Base-by-base conservation (phyloP, 768 basidiomycete species). In the Podaxis sp. region DNA sequence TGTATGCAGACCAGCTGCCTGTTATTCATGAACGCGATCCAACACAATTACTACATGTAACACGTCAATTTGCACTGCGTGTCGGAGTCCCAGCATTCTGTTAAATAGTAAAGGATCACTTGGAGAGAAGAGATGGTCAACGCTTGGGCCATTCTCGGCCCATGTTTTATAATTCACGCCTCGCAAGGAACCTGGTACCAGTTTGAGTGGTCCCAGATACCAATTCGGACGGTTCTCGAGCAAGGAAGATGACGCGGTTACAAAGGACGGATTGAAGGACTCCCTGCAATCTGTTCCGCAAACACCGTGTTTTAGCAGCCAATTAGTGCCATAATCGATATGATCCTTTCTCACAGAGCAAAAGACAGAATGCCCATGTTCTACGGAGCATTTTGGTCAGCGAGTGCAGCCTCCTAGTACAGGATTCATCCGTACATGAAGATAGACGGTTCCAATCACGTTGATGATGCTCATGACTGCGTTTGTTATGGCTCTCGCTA, bases 181-280 rank as follows among this genome's bases (percentile, higher is more conserved):
- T 46, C 44, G 19, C 8, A 17, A 46, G 44, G 15, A 46, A 46
- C 6, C 19, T 46, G 19, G 44, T 46, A 7, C 44, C n/a, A 46
- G 1, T 46, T 22, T 46, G 44, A 8, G 44, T 46, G 5, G 44
- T 46, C 9, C 44, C 44, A 19, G 22, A 46, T 19, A 46, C 44
- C 44, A 56, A 40, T 9, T 42, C 54, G 7, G 54, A 56, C 4
- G 54, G 54, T 26, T 39, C 36, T 11, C 39, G 54, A 5, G 54
- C 54, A 39, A 56, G 22, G 54, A 56, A 42, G n/a, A 56, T 56
- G n/a, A 56, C 54, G 5, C 54, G 54, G 5, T 26, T 56, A 5
- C 13, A 56, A 12, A 56, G 54, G 19, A 56, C 39, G 12, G 54
- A 56, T 5, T 56, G 54, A 12, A 56, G 54, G 8, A 56, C 33